Conservation (phyloP, 495 filamentous ascomycete genomes). For the Podospora appendiculata region DNA sequence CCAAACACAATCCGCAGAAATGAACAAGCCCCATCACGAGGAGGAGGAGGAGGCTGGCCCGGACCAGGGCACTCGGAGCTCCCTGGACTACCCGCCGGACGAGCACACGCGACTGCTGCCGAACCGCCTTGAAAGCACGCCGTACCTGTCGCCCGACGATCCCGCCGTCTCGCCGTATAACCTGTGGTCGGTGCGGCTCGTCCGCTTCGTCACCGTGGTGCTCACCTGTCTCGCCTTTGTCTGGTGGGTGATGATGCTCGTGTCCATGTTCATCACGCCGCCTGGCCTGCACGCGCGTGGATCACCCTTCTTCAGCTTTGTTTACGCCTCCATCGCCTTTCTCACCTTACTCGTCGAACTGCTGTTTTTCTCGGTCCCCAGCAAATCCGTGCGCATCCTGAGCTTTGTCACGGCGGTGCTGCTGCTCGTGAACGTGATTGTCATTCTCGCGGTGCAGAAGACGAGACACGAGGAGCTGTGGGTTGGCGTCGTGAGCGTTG, state of each 20-base stretch:
- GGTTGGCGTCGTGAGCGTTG: conserved; percentile 76
- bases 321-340: conserved; percentile 64
- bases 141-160: conserved; percentile 84
- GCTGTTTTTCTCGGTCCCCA: conserved; percentile 80
- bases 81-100: conserved; percentile 36
- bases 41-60: conserved; percentile 32
- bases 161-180: conserved; percentile 96
- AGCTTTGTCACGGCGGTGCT: conserved; percentile 59
- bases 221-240: conserved; percentile 67
- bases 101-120: conserved; percentile 73
- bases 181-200: conserved; percentile 75
- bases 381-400: conserved; percentile 63
- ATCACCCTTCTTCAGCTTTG: conserved; percentile 83
- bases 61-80: background rate
- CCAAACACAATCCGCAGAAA: background rate
- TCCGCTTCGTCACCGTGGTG: conserved; percentile 64
- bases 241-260: conserved; percentile 85
- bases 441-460: conserved; percentile 64
- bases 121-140: conserved; percentile 41
- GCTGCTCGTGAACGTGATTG: conserved; percentile 69
- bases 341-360: conserved; percentile 69
- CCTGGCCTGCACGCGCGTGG: conserved; percentile 79
- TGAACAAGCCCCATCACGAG: conserved; percentile 9
- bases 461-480: conserved; percentile 79
- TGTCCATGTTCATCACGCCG: conserved; percentile 81